These are phyloP conservation scores for Hypoxylon lienhwacheense DNA, from an alignment of 495 filamentous ascomycete species.

Conservation along the genomic window DNA sequence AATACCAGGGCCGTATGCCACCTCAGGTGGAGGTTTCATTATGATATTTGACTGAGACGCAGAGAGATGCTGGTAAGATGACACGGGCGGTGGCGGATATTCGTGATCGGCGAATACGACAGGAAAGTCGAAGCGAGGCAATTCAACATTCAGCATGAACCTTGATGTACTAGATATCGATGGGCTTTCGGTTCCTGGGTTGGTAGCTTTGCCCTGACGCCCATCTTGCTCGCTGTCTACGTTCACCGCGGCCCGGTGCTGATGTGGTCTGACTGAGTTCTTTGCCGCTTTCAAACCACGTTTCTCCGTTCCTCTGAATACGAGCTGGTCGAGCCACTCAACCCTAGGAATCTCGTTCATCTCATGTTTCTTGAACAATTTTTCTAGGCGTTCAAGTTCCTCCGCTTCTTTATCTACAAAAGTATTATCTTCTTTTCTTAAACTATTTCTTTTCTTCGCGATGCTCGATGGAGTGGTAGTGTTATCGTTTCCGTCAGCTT, in stretches of 20 bases:
- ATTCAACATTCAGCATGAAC: constrained; percentile 82
- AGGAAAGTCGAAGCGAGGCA: constrained; percentile 94
- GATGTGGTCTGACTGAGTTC: constrained; percentile 41
- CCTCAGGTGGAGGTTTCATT: constrained; percentile 76
- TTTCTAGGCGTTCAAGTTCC: constrained; percentile 81
- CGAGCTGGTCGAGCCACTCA: constrained; percentile 93
- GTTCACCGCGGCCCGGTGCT: constrained; percentile 37
- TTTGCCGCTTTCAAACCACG: constrained; percentile 60
- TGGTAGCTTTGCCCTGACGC: constrained; percentile 30
- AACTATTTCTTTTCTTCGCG: constrained; percentile 45
- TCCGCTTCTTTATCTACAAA: constrained; percentile 62
- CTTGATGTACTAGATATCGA: constrained; percentile 51
- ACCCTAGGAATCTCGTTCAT: constrained; percentile 91
- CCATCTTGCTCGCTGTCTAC: constrained; percentile 42
- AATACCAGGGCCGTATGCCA: constrained; percentile 81
- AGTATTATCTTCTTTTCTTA: constrained; percentile 52
- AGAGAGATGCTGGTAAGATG: constrained; percentile 63
- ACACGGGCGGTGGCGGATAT: constrained; percentile 81
- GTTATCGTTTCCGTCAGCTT: constrained; percentile 82
- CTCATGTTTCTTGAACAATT: constrained; percentile 94
- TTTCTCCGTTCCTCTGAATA: constrained; percentile 84
- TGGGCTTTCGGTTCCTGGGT: constrained; percentile 50
- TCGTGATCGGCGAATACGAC: constrained; percentile 94
- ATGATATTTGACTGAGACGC: constrained; percentile 66
- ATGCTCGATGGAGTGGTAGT: constrained; percentile 75